Evolutionary conservation across 495 filamentous ascomycete species (phyloP), one percentile per base, ranked within the genome.

Genomic region (Ramalina intermedia): DNA sequence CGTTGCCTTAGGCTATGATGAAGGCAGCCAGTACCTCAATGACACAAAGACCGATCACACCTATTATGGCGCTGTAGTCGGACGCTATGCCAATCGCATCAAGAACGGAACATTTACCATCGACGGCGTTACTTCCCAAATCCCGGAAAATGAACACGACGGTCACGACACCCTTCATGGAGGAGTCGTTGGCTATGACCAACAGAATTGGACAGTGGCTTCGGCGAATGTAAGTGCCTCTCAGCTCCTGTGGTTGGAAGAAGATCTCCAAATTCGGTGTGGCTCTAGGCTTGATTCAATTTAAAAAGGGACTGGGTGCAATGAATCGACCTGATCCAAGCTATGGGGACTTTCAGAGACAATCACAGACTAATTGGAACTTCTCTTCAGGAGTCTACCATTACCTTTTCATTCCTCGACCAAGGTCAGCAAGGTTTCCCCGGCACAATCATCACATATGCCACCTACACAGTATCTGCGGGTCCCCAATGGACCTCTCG

Each of bases 1-100:
- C 63, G 69, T 91, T 24, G 73, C 88, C 14, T 75, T 80, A 20
- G 87, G 87, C 37, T 91, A 82, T 53, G 85, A 91, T 60, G 82
- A 89, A 56, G 81, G 82, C 20, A 77, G 62, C 36, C 70, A 82
- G 47, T 94, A 91, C 60, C 58, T 69, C 7, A 64, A 76, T 33
- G 84, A 89, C 55, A 61, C 60, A 23, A 76, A 87, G 54, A 64
- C 62, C 36, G 70, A 75, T 45, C 83, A 85, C 65, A 84, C 83
- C 43, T 85, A 81, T 69, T 82, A 85, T 50, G 84, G 85, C 38
- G 70, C 79, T 6, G 74, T 86, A n/a, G 81, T 79, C 5, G 85
- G 85, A 35, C 81, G 85, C 16, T 90, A 89, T 58, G 85, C 84
- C 38, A 90, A 94, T 64, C 80, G 84, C 29, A 94, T 91, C 66